Evolutionary conservation across 2,329 filamentous ascomycete genomes (phyloP).

Genomic region (Neurospora sp.): DNA sequence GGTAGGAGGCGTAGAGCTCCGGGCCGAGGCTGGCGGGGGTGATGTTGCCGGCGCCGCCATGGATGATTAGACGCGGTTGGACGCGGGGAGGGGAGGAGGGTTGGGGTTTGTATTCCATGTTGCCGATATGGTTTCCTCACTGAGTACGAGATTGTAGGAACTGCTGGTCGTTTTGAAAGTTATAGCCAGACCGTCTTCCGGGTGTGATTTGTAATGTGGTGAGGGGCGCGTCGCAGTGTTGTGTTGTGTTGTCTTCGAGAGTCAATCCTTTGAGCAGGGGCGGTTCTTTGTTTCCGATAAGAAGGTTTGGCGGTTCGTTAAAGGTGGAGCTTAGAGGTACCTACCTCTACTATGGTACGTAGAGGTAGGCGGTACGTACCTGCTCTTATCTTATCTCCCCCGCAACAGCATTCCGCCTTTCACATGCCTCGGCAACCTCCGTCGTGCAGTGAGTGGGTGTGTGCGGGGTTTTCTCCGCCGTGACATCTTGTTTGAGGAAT

Average conservation of each 20-base stretch:
- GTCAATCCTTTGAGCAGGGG: background rate
- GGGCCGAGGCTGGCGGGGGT: conserved; percentile 47
- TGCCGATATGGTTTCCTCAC: background rate
- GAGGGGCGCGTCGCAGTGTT: background rate
- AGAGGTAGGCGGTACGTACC: background rate
- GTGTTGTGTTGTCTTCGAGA: background rate
- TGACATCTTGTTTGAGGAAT: background rate
- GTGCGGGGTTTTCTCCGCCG: background rate
- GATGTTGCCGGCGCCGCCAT: conserved; percentile 65
- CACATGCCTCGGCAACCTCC: background rate
- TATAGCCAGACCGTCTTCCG: background rate
- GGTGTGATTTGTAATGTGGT: background rate
- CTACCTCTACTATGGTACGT: too few relatives aligned
- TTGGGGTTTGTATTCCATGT: conserved; percentile 33
- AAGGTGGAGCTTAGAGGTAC: background rate
- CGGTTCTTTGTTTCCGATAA: background rate
- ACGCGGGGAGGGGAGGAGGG: conserved; percentile 15
- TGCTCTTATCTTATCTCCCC: background rate
- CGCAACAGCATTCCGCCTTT: background rate
- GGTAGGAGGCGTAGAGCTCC: conserved; percentile 47
- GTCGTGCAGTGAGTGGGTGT: too few relatives aligned
- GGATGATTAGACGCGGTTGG: conserved; percentile 55
- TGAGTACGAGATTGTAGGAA: too few relatives aligned
- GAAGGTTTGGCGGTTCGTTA: background rate
- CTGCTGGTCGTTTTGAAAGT: background rate